phyloP scores from a whole-genome alignment of 345 rosid species.

The Syzygium jambos region DNA sequence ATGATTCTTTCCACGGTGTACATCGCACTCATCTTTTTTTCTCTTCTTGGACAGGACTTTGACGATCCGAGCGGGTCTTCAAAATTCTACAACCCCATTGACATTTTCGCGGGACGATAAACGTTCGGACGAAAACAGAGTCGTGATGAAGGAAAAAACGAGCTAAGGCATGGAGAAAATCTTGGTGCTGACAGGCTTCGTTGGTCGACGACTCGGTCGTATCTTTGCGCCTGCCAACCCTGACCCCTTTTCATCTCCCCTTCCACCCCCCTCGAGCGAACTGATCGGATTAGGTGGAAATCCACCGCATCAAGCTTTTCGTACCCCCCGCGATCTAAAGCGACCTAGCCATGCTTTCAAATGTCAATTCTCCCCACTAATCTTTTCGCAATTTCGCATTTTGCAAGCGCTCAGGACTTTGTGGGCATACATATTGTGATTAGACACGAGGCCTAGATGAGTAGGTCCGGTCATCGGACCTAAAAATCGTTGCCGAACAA shows the following conservation, averaged over 20 bases:
- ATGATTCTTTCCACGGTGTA: background rate
- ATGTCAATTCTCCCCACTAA: background rate
- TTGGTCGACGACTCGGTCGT: background rate
- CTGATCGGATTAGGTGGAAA: background rate
- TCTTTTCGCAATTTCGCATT: background rate
- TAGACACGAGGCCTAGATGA: background rate
- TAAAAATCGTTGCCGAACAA: fast-evolving
- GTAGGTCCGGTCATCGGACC: background rate
- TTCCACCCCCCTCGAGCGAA: background rate
- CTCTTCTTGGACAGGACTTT: background rate
- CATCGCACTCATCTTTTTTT: background rate
- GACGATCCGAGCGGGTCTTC: background rate
- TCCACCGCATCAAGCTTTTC: background rate
- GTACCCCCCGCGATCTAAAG: background rate
- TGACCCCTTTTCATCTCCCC: background rate
- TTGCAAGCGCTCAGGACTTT: background rate
- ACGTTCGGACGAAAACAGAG: background rate
- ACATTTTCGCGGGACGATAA: background rate
- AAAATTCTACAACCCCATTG: background rate
- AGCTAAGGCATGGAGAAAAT: background rate
- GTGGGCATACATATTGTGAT: background rate
- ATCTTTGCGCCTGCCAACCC: background rate
- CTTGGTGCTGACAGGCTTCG: background rate
- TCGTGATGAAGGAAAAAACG: background rate
- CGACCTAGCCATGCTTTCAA: background rate